A percentile compares a stretch with the other conserved stretches of the same genome.
These are phyloP conservation scores for Pythium folliculosum DNA, from an alignment of 352 stramenopile genomes.

Conservation along the genomic window DNA sequence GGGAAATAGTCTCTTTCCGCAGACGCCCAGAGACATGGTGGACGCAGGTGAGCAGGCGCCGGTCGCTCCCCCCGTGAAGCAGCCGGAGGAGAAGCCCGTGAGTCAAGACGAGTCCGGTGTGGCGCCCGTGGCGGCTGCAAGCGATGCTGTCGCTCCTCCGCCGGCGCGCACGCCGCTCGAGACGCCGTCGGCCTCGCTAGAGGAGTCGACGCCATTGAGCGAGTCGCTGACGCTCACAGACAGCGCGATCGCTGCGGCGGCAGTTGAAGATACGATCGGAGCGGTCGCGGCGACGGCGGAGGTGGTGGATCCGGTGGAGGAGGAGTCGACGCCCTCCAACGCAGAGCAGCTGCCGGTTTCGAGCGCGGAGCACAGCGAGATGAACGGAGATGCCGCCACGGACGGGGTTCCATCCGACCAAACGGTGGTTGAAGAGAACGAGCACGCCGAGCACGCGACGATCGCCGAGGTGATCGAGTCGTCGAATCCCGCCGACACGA, in stretches of 20 bases:
- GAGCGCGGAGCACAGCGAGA: not conserved
- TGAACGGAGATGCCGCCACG: not conserved
- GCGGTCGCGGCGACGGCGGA: not conserved
- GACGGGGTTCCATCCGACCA: not conserved
- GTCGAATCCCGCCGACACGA: conserved; percentile 33
- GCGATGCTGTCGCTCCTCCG: not conserved
- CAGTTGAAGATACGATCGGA: not conserved
- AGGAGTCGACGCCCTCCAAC: not conserved
- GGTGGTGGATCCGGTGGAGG: not conserved
- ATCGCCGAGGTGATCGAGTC: conserved; percentile 45
- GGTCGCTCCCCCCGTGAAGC: conserved; percentile 8
- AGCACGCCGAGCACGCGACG: conserved; percentile 40
- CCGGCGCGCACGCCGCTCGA: not conserved
- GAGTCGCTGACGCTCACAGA: not conserved
- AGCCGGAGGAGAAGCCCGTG: conserved; percentile 6
- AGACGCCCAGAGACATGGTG: conserved; percentile 11
- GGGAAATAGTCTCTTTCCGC: not conserved
- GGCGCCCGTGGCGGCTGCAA: not conserved
- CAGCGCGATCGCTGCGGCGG: not conserved
- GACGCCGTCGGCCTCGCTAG: conserved; percentile 19
- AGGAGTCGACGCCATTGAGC: not conserved
- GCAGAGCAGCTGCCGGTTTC: not conserved
- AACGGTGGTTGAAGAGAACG: conserved; percentile 9
- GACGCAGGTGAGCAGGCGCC: conserved; percentile 20
- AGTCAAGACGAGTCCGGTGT: conserved; percentile 1